These are phyloP conservation scores for Nicotiana otophora DNA, from an alignment of 257 asterid species.

Conservation along the genomic window DNA sequence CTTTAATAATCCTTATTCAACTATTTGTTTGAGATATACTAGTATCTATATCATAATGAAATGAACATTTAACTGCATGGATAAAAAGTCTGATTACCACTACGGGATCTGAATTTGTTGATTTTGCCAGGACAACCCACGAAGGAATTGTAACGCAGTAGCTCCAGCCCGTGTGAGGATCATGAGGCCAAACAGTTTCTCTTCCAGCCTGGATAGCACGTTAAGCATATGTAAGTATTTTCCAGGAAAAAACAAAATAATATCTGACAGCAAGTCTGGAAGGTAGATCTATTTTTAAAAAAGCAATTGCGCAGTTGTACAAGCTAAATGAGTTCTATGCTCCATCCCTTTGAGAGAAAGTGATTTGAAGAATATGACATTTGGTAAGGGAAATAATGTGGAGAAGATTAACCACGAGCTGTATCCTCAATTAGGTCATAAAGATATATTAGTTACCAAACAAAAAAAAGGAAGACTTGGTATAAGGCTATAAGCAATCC, in stretches of 20 bases:
- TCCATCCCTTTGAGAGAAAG: slow-evolving; percentile 6
- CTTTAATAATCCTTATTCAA: background rate
- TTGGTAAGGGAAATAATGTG: background rate
- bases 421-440: background rate
- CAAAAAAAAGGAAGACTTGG: background rate
- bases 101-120: slow-evolving; percentile 88
- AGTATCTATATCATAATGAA: background rate
- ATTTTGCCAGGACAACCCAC: slow-evolving; percentile 88
- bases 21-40: background rate
- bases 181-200: slow-evolving; percentile 96
- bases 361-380: background rate
- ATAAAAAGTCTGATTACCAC: slow-evolving; percentile 60
- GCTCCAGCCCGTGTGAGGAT: slow-evolving; percentile 96
- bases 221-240: slow-evolving; percentile 1
- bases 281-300: background rate
- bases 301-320: background rate
- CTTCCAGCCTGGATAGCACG: slow-evolving; percentile 60
- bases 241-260: slow-evolving; percentile 13
- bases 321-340: background rate
- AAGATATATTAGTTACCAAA: background rate
- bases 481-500: background rate
- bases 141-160: slow-evolving; percentile 88
- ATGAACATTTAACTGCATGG: slow-evolving; percentile 12
- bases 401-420: background rate
- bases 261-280: background rate